Conservation (phyloP, 1,284 basidiomycete species). For the Leccinum subrobustum region DNA sequence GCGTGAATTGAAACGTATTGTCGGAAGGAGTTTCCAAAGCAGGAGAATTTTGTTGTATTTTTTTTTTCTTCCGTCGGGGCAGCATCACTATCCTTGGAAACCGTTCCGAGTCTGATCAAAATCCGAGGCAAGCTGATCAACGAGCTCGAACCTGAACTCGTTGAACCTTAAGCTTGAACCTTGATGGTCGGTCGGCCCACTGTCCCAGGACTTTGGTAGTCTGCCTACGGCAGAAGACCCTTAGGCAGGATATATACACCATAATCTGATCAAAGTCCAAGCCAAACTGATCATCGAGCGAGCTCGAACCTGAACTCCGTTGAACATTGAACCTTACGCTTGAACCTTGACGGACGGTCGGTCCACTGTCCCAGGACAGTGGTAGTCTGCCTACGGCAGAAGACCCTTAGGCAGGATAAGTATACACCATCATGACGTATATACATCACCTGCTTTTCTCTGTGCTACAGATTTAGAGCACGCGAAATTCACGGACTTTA, state of each 20-base stretch:
- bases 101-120: not conserved
- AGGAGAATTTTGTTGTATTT: not conserved
- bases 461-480: too few relatives aligned
- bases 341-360: not conserved
- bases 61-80: not conserved
- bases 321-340: not conserved
- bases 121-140: not conserved
- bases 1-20: not conserved
- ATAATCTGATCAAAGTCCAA: too few relatives aligned
- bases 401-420: too few relatives aligned
- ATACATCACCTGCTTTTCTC: too few relatives aligned
- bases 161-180: not conserved
- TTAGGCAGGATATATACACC: too few relatives aligned
- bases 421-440: too few relatives aligned
- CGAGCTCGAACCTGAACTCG: not conserved
- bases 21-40: not conserved
- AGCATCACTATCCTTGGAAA: not conserved
- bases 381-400: not conserved
- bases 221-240: too few relatives aligned
- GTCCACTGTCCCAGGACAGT: not conserved
- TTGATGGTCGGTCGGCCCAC: not conserved
- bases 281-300: too few relatives aligned
- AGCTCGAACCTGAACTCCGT: too few relatives aligned
- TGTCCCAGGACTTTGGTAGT: not conserved
- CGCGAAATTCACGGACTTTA: too few relatives aligned